Base-by-base conservation (phyloP, 2,329 filamentous ascomycete genomes). In the Fusarium temperatum region DNA sequence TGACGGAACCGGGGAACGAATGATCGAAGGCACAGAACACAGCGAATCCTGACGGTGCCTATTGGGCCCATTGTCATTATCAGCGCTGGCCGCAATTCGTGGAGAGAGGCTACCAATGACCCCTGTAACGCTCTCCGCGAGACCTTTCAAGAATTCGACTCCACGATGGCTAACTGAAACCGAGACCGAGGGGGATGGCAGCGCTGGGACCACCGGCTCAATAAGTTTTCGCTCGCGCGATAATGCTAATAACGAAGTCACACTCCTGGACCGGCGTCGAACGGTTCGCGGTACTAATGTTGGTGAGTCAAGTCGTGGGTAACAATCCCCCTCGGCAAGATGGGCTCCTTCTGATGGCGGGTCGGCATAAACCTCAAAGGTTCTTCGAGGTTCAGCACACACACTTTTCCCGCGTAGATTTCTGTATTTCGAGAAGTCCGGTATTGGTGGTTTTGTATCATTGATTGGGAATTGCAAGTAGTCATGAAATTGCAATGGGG, bases 351-450 rank as follows among this genome's bases (percentile, higher is more conserved):
- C 66, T 44, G 51, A 53, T 50, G 67, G 48, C 22, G 48, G 44
- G 18, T 70, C 61, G 26, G 54, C 47, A 30, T 71, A 82, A 41
- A 82, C 76, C 38, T 82, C 78, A 61, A 83, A 81, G 6, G 75
- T 70, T 55, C 62, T 73, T 24, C 63, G 68, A 14, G 72, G 76
- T 13, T 63, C 44, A 45, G 80, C 78, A 28, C 81, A 82, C 15
- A 82, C 73, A 72, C 81, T 83, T 56, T 82, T 83, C 36, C 81
- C 82, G 10, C 81, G 78, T 28, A 83, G 76, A 38, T 60, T 76
- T 62, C 78, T 81, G 61, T 80, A 82, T 47, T 80, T 79, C 9
- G 82, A 83, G 15, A 74, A 65, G 22, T 74, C 55, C n/a, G 69
- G 63, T 45, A 60, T 68, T 14, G 73, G 76, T 26, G 76, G 76